These are phyloP conservation scores for Verticillium longisporum DNA, from an alignment of 2,329 filamentous ascomycete species.

Conservation along the genomic window DNA sequence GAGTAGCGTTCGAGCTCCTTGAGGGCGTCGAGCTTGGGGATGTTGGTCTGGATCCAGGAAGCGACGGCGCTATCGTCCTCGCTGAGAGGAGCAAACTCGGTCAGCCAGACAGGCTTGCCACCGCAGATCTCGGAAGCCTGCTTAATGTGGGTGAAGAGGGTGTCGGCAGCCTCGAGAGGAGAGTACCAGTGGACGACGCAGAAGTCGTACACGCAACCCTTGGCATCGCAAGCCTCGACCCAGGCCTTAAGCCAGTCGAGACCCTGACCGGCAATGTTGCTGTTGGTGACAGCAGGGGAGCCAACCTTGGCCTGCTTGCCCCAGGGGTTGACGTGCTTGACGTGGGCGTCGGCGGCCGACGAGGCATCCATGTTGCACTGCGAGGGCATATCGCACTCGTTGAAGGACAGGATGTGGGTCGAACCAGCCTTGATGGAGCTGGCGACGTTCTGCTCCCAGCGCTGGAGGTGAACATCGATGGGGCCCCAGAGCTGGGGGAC, in stretches of 20 bases:
- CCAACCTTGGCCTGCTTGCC: constrained; percentile 46
- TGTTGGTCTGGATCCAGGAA: constrained; percentile 41
- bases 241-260: constrained; percentile 49
- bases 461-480: constrained; percentile 29
- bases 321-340: constrained; percentile 48
- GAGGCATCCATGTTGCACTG: constrained; percentile 53
- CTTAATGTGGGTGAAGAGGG: constrained; percentile 49
- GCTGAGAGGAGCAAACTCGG: constrained; percentile 54
- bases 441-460: constrained; percentile 45
- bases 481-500: constrained; percentile 63
- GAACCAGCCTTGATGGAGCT: constrained; percentile 46
- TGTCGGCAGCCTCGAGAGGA: constrained; percentile 33
- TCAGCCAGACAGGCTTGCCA: constrained; percentile 52
- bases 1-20: constrained; percentile 48
- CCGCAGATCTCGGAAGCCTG: constrained; percentile 37
- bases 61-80: constrained; percentile 21
- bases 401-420: constrained; percentile 58
- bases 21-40: constrained; percentile 40
- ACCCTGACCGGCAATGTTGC: constrained; percentile 39
- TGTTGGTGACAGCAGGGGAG: constrained; percentile 57
- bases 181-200: constrained; percentile 61
- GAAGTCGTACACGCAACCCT: constrained; percentile 50
- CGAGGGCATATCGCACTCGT: constrained; percentile 59
- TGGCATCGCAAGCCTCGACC: constrained; percentile 39
- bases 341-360: constrained; percentile 45